Evolutionary conservation across 139 green algal genomes (phyloP).

Genomic region (Astrephomene gubernaculifera): DNA sequence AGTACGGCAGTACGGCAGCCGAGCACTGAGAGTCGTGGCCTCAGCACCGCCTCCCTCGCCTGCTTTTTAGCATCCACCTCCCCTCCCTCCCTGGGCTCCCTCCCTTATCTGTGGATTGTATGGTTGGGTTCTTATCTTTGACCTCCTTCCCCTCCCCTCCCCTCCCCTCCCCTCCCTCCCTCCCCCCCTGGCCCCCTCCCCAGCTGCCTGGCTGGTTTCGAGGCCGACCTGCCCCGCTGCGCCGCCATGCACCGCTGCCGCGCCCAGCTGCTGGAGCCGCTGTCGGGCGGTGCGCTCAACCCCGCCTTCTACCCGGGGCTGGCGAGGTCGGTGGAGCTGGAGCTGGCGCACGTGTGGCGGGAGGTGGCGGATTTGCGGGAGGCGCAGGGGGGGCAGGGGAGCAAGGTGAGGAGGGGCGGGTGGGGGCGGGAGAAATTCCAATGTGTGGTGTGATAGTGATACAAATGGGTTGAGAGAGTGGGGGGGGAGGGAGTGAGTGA

Average conservation of each 20-base stretch:
- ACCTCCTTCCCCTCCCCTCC: too few relatives aligned
- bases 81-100: too few relatives aligned
- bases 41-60: too few relatives aligned
- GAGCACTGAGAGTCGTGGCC: too few relatives aligned
- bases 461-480: too few relatives aligned
- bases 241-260: slow-evolving; percentile 62
- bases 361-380: slow-evolving; percentile 60
- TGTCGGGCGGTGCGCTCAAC: slow-evolving; percentile 58
- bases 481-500: too few relatives aligned
- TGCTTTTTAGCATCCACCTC: too few relatives aligned
- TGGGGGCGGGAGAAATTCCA: background rate
- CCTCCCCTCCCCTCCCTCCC: too few relatives aligned
- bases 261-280: slow-evolving; percentile 50
- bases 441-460: too few relatives aligned
- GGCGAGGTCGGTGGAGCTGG: slow-evolving; percentile 56
- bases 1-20: too few relatives aligned
- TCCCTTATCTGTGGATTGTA: too few relatives aligned
- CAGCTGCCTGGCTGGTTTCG: slow-evolving; percentile 68
- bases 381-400: background rate
- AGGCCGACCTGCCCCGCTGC: slow-evolving; percentile 44
- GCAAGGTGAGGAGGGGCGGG: background rate
- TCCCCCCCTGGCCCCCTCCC: background rate
- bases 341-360: slow-evolving; percentile 60
- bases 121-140: too few relatives aligned
- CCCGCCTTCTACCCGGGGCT: slow-evolving; percentile 59